Percentiles rank a stretch among this genome's conserved stretches.
Conservation (phyloP, 1,284 basidiomycete species). For the Cystobasidium slooffiae region DNA sequence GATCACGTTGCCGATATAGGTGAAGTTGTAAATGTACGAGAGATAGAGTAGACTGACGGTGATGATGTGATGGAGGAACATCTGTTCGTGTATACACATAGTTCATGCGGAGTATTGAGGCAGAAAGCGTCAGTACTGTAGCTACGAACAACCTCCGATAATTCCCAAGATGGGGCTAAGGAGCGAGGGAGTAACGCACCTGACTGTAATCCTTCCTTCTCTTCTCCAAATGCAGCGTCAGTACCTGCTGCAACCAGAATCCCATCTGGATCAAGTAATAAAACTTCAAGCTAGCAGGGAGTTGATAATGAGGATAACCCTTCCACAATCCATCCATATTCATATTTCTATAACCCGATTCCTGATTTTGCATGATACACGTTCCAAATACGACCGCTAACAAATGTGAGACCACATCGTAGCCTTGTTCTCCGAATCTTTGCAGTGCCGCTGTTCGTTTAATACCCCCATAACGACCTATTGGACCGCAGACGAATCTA, state of each 20-base stretch:
- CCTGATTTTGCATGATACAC: conserved; percentile 53
- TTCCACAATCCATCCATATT: conserved; percentile 75
- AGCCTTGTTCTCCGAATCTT: conserved; percentile 93
- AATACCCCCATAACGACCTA: conserved; percentile 68
- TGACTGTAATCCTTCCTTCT: conserved; percentile 81
- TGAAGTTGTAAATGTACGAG: conserved; percentile 83
- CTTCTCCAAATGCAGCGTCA: conserved; percentile 90
- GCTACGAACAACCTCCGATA: too few relatives aligned
- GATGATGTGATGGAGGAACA: conserved; percentile 94
- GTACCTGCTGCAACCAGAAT: conserved; percentile 89
- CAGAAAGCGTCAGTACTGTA: too few relatives aligned
- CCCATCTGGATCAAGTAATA: conserved; percentile 92
- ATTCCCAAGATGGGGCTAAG: too few relatives aligned
- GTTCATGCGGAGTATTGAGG: too few relatives aligned
- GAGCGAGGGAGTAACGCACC: not conserved
- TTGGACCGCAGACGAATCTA: conserved; percentile 73
- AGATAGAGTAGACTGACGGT: conserved; percentile 76
- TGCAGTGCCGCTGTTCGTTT: conserved; percentile 61
- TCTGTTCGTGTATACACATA: too few relatives aligned
- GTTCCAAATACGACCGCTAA: conserved; percentile 73
- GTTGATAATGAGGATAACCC: conserved; percentile 77
- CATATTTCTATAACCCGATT: conserved; percentile 71
- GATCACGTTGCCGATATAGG: conserved; percentile 82
- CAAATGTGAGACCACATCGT: conserved; percentile 80
- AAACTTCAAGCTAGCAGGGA: conserved; percentile 79